Percentiles rank a stretch among this genome's conserved stretches.
Evolutionary conservation across 768 basidiomycete species (phyloP).

Genomic region (Suillus subluteus): DNA sequence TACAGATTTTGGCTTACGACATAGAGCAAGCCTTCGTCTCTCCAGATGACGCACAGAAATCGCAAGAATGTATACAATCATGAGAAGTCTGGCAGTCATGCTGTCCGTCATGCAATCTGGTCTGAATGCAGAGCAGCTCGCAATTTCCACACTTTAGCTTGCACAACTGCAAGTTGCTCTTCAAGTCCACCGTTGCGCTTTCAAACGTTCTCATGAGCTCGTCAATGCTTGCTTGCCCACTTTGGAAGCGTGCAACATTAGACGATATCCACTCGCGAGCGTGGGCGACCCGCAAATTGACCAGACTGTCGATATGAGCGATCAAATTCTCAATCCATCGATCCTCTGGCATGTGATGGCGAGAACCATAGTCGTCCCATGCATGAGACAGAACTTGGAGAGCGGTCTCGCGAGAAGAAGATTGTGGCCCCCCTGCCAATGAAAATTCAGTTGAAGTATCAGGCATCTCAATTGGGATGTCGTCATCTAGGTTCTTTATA

Average conservation of each 20-base stretch:
- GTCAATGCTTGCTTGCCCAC: conserved; percentile 47
- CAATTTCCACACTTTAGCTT: not conserved
- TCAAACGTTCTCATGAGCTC: conserved; percentile 31
- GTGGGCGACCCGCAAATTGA: conserved; percentile 46
- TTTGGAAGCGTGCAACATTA: conserved; percentile 53
- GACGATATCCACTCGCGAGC: conserved; percentile 54
- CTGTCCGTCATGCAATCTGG: not conserved
- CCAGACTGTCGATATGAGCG: conserved; percentile 42
- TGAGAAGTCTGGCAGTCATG: not conserved
- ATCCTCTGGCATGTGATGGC: conserved; percentile 41
- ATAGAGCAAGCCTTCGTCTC: conserved; percentile 45
- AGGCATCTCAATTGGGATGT: conserved; percentile 39
- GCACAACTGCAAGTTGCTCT: conserved; percentile 5
- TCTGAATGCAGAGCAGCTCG: not conserved
- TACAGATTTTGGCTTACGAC: conserved; percentile 34
- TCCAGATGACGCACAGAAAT: conserved; percentile 31
- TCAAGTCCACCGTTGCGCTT: not conserved
- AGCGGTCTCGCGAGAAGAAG: conserved; percentile 19
- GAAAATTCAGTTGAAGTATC: conserved; percentile 45
- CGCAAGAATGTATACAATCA: not conserved
- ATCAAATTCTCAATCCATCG: conserved; percentile 46
- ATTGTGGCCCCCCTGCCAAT: conserved; percentile 22
- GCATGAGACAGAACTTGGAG: conserved; percentile 22
- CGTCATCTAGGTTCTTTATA: conserved; percentile 56
- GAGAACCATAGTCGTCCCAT: conserved; percentile 37